Conservation (phyloP, 1,284 basidiomycete genomes). For the Phellopilus nigrolimitatus region DNA sequence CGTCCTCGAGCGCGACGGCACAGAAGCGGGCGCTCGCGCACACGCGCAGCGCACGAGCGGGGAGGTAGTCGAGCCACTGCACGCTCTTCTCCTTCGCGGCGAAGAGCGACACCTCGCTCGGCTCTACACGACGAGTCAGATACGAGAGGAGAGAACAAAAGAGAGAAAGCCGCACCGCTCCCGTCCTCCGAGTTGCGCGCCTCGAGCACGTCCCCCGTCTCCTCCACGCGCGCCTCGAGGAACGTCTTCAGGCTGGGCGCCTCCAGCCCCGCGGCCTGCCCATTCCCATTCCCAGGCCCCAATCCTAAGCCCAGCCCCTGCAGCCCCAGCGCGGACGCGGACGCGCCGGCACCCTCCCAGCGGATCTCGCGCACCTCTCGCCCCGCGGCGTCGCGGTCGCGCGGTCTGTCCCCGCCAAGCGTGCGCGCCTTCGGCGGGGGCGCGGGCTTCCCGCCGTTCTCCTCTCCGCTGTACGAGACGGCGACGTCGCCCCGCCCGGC, state of each 20-base stretch:
- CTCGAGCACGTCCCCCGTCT: constrained; percentile 67
- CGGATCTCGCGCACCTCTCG: constrained; percentile 29
- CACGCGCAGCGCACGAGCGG: constrained; percentile 61
- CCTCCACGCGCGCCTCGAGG: constrained; percentile 55
- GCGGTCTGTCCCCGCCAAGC: constrained; percentile 63
- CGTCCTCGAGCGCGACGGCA: constrained; percentile 75
- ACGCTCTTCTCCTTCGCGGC: constrained; percentile 52
- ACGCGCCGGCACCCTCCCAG: constrained; percentile 34
- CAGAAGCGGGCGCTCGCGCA: constrained; percentile 65
- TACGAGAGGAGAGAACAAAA: not conserved
- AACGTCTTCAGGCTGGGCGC: constrained; percentile 56
- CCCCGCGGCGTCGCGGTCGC: constrained; percentile 42
- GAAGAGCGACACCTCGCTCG: constrained; percentile 65
- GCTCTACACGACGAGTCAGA: constrained; percentile 33
- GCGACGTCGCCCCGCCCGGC: constrained; percentile 28
- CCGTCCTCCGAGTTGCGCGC: constrained; percentile 70
- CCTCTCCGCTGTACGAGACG: constrained; percentile 34
- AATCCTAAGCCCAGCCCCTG: constrained; percentile 1
- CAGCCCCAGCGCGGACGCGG: not conserved
- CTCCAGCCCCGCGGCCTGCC: constrained; percentile 1
- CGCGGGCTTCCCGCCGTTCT: constrained; percentile 38
- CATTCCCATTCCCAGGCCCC: not conserved
- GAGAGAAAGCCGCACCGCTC: constrained; percentile 37
- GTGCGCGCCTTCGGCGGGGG: constrained; percentile 58
- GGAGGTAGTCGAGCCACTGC: constrained; percentile 86